Percentiles rank a stretch among this genome's conserved stretches.
Evolutionary conservation across 106 monocot species (phyloP).

Genomic region (Dendrobium chrysotoxum): DNA sequence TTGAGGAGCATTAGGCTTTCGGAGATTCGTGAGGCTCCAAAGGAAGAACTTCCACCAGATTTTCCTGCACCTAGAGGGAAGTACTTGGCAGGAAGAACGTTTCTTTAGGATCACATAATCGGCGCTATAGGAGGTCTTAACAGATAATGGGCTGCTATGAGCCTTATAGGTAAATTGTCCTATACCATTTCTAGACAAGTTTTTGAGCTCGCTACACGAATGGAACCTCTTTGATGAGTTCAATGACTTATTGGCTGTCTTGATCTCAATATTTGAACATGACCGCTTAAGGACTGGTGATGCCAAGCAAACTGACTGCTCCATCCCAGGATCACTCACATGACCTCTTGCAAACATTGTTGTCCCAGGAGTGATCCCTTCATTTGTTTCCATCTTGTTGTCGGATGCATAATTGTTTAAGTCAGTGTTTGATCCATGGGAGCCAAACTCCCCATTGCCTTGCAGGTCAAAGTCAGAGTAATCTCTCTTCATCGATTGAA

Average conservation of each 20-base stretch:
- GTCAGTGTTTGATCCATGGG: not conserved
- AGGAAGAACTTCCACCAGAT: slow-evolving; percentile 90
- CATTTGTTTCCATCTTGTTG: slow-evolving; percentile 17
- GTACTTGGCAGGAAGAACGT: slow-evolving; percentile 76
- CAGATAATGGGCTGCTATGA: slow-evolving; percentile 42
- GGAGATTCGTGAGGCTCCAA: slow-evolving; percentile 81
- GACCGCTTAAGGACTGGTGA: slow-evolving; percentile 52
- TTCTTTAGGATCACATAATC: slow-evolving; percentile 76
- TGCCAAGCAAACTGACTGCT: slow-evolving; percentile 12
- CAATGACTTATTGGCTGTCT: too few species aligned
- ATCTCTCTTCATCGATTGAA: slow-evolving; percentile 30
- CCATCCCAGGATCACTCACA: slow-evolving; percentile 50
- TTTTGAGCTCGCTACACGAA: slow-evolving; percentile 43
- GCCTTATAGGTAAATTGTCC: slow-evolving; percentile 1
- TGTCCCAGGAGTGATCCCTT: slow-evolving; percentile 1
- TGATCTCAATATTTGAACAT: too few species aligned
- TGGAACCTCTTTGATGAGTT: slow-evolving; percentile 14
- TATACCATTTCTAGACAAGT: slow-evolving; percentile 6
- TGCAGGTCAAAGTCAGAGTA: slow-evolving; percentile 44
- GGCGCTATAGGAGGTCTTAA: slow-evolving; percentile 49
- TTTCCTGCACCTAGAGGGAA: slow-evolving; percentile 77
- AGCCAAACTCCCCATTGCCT: slow-evolving; percentile 4
- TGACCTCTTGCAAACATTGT: slow-evolving; percentile 30
- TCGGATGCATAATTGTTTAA: not conserved
- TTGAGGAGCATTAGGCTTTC: slow-evolving; percentile 19